Base-by-base conservation (phyloP, 2,329 filamentous ascomycete genomes). In the Chrysoporthe cubensis region DNA sequence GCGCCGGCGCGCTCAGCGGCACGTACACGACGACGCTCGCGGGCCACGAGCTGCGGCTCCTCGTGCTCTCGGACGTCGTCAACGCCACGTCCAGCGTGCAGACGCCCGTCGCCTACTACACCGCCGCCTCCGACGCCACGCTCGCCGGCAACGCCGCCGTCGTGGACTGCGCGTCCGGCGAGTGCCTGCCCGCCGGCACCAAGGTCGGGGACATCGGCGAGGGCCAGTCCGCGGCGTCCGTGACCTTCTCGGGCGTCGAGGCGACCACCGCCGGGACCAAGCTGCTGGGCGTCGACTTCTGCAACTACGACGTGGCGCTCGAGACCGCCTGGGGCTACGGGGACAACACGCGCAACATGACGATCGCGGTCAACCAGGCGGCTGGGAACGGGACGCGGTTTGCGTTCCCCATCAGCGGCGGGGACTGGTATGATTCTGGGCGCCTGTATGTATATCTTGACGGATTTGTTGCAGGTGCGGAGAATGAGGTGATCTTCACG, bases 231-330 rank as follows among this genome's bases (percentile, higher is more conserved):
- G 69, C 68, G 1, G 71, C 70, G 3, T 59, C 66, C 3, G 76
- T 79, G n/a, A 75, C 73, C 0, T 81, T 85, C 61, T 67, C 74
- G 3, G 73, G 73, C 0, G 76, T 80, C 11, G 70, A 50, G 4
- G 73, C 74, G 1, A 70, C 75, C 0, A 76, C 73, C 0, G 73
- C 69, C 4, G 78, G 80, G 0, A 71, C 71, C 3, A 79, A 81
- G 67, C 78, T 82, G 43, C 67, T 86, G 0, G 81, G 81, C 0
- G 73, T 86, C 14, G 82, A 85, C 71, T 85, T 81, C 58, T 82
- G 85, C 74, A 86, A 86, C 74, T 85, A 86, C 69, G 83, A 85
- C 9, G 77, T 84, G 13, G 78, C 80, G 0, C 78, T 84, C 18
- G 74, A 73, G 1, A 78, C 76, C 0, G 75, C 80, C 0, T 85